Evolutionary conservation across 495 filamentous ascomycete genomes (phyloP).

Genomic region (Collariella sp.): DNA sequence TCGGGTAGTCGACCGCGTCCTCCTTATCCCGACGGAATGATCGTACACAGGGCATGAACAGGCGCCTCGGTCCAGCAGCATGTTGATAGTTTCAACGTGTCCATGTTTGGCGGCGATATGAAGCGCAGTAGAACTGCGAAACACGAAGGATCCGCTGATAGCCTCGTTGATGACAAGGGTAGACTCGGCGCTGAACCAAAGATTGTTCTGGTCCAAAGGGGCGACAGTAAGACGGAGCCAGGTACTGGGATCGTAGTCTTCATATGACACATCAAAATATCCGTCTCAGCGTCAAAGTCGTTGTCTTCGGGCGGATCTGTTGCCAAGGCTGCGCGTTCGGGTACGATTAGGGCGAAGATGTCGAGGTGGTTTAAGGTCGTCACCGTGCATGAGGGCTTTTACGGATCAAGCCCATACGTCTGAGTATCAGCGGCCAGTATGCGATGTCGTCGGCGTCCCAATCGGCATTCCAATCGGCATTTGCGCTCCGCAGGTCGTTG

Average conservation of each 20-base stretch:
- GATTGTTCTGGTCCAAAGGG: background rate
- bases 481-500: background rate
- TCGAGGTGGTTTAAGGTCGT: slow-evolving; percentile 1
- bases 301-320: no score
- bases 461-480: background rate
- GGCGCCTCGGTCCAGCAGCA: slow-evolving; percentile 1
- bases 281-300: background rate
- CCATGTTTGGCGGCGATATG: slow-evolving; percentile 4
- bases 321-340: no score
- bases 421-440: background rate
- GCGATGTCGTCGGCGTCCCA: background rate
- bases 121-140: background rate
- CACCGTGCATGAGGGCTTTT: background rate
- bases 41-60: background rate
- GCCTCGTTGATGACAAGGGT: no score
- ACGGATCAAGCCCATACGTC: no score
- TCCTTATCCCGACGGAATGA: background rate
- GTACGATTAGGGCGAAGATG: background rate
- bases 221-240: background rate
- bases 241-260: background rate
- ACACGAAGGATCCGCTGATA: background rate
- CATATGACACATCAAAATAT: background rate
- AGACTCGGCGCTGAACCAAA: no score
- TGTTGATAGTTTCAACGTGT: background rate
- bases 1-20: background rate